phyloP scores from a whole-genome alignment of 805 yeast species.

The Cyberlindnera mrakii region DNA sequence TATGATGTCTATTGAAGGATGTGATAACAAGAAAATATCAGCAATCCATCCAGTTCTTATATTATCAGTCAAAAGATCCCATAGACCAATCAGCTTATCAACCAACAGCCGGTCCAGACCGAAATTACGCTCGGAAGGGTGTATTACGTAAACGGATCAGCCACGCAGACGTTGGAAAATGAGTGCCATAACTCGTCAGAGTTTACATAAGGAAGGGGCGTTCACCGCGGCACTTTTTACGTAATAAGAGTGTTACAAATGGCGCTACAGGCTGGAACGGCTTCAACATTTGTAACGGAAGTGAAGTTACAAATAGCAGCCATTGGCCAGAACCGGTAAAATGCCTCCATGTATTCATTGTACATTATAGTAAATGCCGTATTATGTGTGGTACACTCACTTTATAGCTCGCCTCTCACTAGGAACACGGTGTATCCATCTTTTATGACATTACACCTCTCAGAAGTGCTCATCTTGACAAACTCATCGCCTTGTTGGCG shows the following conservation, averaged over 20 bases:
- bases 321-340: too few relatives aligned
- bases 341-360: too few relatives aligned
- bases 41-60: not conserved
- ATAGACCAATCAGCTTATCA: slow-evolving; percentile 2
- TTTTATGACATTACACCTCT: slow-evolving; percentile 14
- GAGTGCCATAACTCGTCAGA: too few relatives aligned
- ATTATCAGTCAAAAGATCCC: not conserved
- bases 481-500: slow-evolving; percentile 9
- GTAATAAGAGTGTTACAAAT: too few relatives aligned
- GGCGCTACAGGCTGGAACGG: too few relatives aligned
- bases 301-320: too few relatives aligned
- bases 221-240: too few relatives aligned
- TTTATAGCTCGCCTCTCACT: slow-evolving; percentile 18
- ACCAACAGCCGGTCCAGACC: not conserved
- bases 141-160: not conserved
- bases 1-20: not conserved
- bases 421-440: slow-evolving; percentile 18
- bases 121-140: not conserved
- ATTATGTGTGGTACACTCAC: not conserved
- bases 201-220: too few relatives aligned
- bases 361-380: too few relatives aligned
- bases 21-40: too few relatives aligned
- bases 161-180: too few relatives aligned
- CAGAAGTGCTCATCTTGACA: slow-evolving; percentile 14
- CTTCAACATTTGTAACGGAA: too few relatives aligned